Conservation (phyloP, 2,329 filamentous ascomycete species). For the Alternaria gaisen region DNA sequence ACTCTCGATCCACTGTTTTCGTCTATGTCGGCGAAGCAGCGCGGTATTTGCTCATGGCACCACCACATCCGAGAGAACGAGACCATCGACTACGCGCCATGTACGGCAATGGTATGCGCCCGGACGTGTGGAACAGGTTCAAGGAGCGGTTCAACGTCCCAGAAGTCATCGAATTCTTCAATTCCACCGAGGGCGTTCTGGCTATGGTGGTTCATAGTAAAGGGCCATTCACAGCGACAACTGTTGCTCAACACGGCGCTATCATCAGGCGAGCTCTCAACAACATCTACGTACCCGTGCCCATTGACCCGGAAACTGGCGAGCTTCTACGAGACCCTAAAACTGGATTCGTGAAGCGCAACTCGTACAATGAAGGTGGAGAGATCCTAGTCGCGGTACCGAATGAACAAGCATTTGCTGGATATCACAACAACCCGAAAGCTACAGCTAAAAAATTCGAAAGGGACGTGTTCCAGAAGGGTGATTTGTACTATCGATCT, state of each 20-base stretch:
- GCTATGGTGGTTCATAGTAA: constrained; percentile 59
- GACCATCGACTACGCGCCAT: constrained; percentile 67
- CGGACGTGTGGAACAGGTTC: constrained; percentile 73
- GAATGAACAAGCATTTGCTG: constrained; percentile 58
- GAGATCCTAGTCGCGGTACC: constrained; percentile 75
- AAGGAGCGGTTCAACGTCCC: constrained; percentile 68
- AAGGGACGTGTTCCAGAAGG: constrained; percentile 54
- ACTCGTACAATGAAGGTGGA: constrained; percentile 71
- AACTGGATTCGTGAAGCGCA: constrained; percentile 71
- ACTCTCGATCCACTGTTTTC: constrained; percentile 72
- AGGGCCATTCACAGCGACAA: constrained; percentile 66
- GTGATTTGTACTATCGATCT: constrained; percentile 57
- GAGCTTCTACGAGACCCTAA: constrained; percentile 70
- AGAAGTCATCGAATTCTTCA: constrained; percentile 77
- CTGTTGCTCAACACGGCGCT: constrained; percentile 75
- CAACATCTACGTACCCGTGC: constrained; percentile 69
- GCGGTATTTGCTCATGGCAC: constrained; percentile 74
- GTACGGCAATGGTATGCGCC: constrained; percentile 72
- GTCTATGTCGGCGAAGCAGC: constrained; percentile 81
- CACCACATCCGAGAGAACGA: constrained; percentile 66
- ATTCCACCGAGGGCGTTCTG: constrained; percentile 76
- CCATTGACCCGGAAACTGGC: constrained; percentile 72
- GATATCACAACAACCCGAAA: constrained; percentile 72
- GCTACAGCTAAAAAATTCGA: constrained; percentile 68
- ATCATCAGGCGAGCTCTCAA: constrained; percentile 63